These are phyloP conservation scores for Stenocarpella maydis DNA, from an alignment of 2,329 filamentous ascomycete species.

Conservation along the genomic window DNA sequence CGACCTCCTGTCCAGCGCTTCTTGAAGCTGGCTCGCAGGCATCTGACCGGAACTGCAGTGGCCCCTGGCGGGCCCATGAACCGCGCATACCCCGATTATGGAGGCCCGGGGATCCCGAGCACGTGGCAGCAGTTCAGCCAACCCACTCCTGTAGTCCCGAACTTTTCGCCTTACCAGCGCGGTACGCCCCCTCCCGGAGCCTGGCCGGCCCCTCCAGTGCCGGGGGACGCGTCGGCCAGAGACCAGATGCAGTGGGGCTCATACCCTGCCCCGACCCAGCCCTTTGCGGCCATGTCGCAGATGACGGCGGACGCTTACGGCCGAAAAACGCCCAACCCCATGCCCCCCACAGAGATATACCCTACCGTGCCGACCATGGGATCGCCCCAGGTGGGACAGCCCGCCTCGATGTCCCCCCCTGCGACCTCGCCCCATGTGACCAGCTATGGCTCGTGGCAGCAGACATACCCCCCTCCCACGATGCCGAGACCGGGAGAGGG, in stretches of 20 bases:
- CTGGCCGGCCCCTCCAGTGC: constrained; percentile 43
- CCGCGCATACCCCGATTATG: constrained; percentile 50
- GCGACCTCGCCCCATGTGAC: constrained; percentile 13
- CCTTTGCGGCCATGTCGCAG: constrained; percentile 52
- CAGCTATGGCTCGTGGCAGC: constrained; percentile 28
- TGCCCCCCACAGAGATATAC: constrained; percentile 53
- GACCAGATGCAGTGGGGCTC: constrained; percentile 56
- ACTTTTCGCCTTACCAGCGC: constrained; percentile 58
- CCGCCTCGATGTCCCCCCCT: constrained; percentile 25
- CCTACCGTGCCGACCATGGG: constrained; percentile 41
- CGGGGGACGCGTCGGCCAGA: constrained; percentile 47
- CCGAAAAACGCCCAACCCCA: constrained; percentile 49
- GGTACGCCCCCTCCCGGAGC: constrained; percentile 46
- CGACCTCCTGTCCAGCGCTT: not conserved
- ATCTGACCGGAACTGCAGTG: not conserved
- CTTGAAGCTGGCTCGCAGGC: not conserved
- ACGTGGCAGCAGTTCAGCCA: constrained; percentile 60
- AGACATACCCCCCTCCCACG: constrained; percentile 12
- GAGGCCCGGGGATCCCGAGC: constrained; percentile 46
- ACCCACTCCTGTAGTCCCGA: constrained; percentile 57
- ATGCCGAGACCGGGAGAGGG: constrained; percentile 23
- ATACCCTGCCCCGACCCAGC: constrained; percentile 50
- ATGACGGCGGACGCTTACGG: constrained; percentile 49
- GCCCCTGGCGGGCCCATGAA: constrained; percentile 12
- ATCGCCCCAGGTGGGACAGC: constrained; percentile 19